Evolutionary conservation across 1,284 basidiomycete genomes (phyloP).

Genomic region (Sutorius eximius): DNA sequence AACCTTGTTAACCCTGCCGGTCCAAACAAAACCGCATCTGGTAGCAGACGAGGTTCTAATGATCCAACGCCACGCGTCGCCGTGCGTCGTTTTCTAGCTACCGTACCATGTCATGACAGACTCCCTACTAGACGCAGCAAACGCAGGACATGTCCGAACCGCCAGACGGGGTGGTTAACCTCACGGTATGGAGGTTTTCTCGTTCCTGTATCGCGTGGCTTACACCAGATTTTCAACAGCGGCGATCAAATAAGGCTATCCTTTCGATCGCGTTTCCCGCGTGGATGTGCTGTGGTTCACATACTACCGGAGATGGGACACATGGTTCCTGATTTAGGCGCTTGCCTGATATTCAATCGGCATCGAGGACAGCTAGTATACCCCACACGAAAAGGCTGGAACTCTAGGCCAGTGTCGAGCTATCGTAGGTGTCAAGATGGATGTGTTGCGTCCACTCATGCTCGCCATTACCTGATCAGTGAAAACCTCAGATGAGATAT

Average conservation of each 20-base stretch:
- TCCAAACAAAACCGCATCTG: too few relatives aligned
- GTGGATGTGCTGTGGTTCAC: not conserved
- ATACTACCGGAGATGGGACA: not conserved
- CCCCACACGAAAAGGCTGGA: too few relatives aligned
- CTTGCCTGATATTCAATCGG: too few relatives aligned
- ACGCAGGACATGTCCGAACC: not conserved
- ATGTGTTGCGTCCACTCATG: too few relatives aligned
- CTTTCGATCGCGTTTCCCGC: not conserved
- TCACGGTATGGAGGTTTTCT: not conserved
- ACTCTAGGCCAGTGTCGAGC: too few relatives aligned
- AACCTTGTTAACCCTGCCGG: too few relatives aligned
- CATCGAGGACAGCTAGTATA: too few relatives aligned
- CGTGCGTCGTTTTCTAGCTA: not conserved
- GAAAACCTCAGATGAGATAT: too few relatives aligned
- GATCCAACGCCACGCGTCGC: not conserved
- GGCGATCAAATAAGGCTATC: not conserved
- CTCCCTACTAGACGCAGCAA: not conserved
- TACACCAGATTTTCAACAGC: not conserved
- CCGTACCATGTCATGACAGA: not conserved
- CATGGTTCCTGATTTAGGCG: not conserved
- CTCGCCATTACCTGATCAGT: too few relatives aligned
- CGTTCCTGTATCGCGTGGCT: not conserved
- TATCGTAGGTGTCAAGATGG: too few relatives aligned
- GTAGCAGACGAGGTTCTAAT: not conserved
- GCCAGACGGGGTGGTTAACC: not conserved